Conservation (phyloP, 495 filamentous ascomycete species). For the Letharia columbiana region DNA sequence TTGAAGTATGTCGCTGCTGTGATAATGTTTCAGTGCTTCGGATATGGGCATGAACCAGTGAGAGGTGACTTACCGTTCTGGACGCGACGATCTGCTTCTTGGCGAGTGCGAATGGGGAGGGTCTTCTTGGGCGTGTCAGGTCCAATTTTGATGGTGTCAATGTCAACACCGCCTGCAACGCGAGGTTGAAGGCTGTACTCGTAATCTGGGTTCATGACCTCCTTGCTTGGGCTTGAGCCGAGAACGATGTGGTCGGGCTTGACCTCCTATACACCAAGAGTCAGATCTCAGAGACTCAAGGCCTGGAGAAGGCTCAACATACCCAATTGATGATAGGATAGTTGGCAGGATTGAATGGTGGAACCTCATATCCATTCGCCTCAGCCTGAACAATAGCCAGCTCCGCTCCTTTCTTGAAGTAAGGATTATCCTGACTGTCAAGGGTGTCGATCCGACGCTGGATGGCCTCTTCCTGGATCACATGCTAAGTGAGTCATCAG, state of each 20-base stretch:
- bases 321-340: conserved; percentile 10
- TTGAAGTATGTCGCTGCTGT: conserved; percentile 1
- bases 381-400: conserved; percentile 5
- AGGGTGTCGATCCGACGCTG: conserved; percentile 16
- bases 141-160: not conserved
- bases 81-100: not conserved
- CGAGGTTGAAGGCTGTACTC: conserved; percentile 3
- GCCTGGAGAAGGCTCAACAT: not conserved
- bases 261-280: not conserved
- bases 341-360: conserved; percentile 6
- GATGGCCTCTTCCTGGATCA: conserved; percentile 12
- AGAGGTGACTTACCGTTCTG: not conserved
- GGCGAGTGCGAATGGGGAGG: not conserved
- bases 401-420: conserved; percentile 13
- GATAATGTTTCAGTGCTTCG: not conserved
- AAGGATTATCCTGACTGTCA: conserved; percentile 15
- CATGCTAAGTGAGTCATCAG: conserved; percentile 2
- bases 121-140: not conserved
- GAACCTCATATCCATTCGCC: conserved; percentile 14
- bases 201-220: not conserved
- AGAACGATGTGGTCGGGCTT: not conserved
- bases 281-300: not conserved
- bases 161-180: not conserved
- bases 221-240: not conserved
- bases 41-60: too few relatives aligned